phyloP scores from a whole-genome alignment of 23 red algal species.

The Gracilaria domingensis region DNA sequence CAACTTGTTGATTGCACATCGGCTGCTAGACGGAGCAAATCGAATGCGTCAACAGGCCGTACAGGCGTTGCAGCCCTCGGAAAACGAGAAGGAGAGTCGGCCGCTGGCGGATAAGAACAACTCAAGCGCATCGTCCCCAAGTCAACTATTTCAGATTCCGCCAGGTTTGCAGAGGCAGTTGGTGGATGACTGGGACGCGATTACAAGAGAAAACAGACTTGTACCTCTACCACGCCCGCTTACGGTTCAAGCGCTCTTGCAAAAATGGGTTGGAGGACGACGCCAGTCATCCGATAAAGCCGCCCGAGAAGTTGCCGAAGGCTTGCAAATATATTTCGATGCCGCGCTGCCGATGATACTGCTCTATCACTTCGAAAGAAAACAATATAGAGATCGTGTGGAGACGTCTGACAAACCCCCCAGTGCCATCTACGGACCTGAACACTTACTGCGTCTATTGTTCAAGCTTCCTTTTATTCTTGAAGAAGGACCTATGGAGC shows the following conservation, averaged over 20 bases:
- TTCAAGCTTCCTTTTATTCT: conserved; percentile 90
- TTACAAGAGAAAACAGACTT: conserved; percentile 78
- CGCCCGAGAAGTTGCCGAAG: conserved; percentile 70
- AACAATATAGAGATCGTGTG: conserved; percentile 64
- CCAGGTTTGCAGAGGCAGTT: conserved; percentile 75
- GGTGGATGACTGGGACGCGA: conserved; percentile 95
- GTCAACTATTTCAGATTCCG: conserved; percentile 79
- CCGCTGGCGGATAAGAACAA: conserved; percentile 20
- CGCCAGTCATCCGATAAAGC: conserved; percentile 66
- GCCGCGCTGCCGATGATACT: conserved; percentile 76
- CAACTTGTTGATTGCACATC: conserved; percentile 76
- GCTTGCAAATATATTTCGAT: conserved; percentile 88
- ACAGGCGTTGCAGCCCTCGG: conserved; percentile 33
- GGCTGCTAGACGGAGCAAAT: conserved; percentile 46
- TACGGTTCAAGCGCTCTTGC: conserved; percentile 71
- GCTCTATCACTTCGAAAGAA: conserved; percentile 93
- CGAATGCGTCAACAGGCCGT: conserved; percentile 43
- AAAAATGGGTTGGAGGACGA: conserved; percentile 71
- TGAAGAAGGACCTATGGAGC: conserved; percentile 25
- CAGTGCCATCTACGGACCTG: conserved; percentile 89
- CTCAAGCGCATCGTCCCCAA: not conserved
- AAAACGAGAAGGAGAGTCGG: conserved; percentile 28
- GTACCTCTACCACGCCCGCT: conserved; percentile 83
- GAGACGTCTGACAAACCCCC: conserved; percentile 33
- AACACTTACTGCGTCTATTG: conserved; percentile 92